Evolutionary conservation across 2,329 filamentous ascomycete species (phyloP).

Genomic region (Cladophialophora immunda): DNA sequence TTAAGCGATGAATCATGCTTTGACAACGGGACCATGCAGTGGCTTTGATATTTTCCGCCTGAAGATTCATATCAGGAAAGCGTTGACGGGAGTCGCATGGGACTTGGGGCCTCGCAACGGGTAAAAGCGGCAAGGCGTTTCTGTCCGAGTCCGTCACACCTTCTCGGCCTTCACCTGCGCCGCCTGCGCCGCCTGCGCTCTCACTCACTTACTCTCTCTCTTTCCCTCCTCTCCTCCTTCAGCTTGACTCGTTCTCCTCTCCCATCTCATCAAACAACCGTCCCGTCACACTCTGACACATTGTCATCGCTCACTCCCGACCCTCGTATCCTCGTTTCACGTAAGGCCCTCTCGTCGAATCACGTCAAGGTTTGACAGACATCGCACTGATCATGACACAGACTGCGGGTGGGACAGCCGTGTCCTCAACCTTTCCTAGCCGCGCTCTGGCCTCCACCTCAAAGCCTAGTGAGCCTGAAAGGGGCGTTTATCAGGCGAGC

Average conservation of each 20-base stretch:
- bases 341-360: constrained; percentile 7
- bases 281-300: not conserved
- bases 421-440: constrained; percentile 11
- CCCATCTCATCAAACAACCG: not conserved
- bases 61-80: constrained; percentile 18
- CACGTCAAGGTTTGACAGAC: constrained; percentile 20
- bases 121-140: constrained; percentile 12
- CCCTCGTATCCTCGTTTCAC: constrained; percentile 12
- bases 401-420: constrained; percentile 16
- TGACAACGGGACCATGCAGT: not conserved
- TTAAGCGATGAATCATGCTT: constrained; percentile 2
- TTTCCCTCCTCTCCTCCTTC: not conserved
- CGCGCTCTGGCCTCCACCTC: constrained; percentile 21
- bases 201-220: too few relatives aligned
- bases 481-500: constrained; percentile 32
- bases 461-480: not conserved
- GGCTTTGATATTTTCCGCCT: constrained; percentile 10
- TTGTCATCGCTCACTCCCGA: not conserved
- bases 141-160: not conserved
- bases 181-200: too few relatives aligned
- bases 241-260: not conserved
- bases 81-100: not conserved
- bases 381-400: constrained; percentile 11
- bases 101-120: not conserved
- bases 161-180: constrained; percentile 2